Evolutionary conservation across 179 eudicot species (phyloP).

Genomic region (Actinidia arguta): DNA sequence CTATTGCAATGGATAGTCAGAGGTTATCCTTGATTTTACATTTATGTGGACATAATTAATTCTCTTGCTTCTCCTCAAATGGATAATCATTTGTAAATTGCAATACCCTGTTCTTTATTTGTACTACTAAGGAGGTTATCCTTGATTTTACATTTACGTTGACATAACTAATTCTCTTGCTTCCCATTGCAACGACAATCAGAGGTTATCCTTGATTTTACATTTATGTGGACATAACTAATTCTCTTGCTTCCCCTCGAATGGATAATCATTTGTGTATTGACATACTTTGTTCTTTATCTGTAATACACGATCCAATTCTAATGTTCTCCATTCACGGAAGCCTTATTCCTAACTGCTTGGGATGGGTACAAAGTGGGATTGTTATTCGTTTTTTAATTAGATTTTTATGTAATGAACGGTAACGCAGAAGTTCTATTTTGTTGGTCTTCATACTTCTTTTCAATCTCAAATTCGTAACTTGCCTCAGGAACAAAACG

Average conservation of each 20-base stretch:
- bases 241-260: too few relatives aligned
- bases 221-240: too few relatives aligned
- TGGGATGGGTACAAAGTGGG: too few relatives aligned
- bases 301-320: not conserved
- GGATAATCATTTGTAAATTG: too few relatives aligned
- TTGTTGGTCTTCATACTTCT: not conserved
- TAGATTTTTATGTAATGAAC: not conserved
- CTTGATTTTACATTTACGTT: not conserved
- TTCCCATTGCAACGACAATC: not conserved
- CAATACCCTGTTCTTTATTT: too few relatives aligned
- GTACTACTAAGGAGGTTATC: not conserved
- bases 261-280: not conserved
- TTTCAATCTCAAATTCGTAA: constrained; percentile 23
- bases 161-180: not conserved
- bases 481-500: constrained; percentile 81
- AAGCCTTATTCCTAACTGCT: not conserved
- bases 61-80: too few relatives aligned
- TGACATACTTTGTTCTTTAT: not conserved
- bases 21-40: too few relatives aligned
- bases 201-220: too few relatives aligned
- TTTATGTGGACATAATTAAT: too few relatives aligned
- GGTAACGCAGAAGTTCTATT: not conserved
- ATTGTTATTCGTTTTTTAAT: not conserved
- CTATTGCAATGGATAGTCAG: not conserved
- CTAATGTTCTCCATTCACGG: not conserved